A percentile compares a stretch with the other conserved stretches of the same genome.
phyloP scores from a whole-genome alignment of 108 stramenopile genomes.

The Nitzschia sp. region DNA sequence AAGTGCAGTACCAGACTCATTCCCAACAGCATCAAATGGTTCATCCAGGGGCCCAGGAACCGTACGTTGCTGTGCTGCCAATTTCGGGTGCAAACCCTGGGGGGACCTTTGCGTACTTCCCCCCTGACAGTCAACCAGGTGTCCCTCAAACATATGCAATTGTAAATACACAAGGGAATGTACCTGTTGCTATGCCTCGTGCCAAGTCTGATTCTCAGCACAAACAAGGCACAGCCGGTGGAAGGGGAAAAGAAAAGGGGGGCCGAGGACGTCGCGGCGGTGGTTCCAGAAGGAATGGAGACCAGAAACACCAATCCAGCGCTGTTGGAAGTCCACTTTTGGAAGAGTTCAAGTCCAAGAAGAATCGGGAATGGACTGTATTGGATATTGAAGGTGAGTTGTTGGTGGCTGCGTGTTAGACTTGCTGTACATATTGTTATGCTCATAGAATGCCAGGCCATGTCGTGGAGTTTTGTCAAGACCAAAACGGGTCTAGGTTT shows the following conservation, averaged over 20 bases:
- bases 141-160: constrained; percentile 20
- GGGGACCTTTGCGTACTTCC: constrained; percentile 58
- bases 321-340: constrained; percentile 58
- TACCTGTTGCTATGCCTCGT: constrained; percentile 12
- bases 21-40: constrained; percentile 45
- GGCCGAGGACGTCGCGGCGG: constrained; percentile 25
- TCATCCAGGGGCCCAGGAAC: constrained; percentile 32
- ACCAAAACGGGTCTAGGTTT: constrained; percentile 98
- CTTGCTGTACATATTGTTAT: background rate
- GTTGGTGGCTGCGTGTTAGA: background rate
- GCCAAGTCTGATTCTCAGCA: background rate
- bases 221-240: constrained; percentile 4
- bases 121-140: constrained; percentile 35
- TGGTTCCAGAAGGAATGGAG: constrained; percentile 30
- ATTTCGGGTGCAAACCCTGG: constrained; percentile 12
- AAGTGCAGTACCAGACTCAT: constrained; percentile 48
- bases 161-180: constrained; percentile 16
- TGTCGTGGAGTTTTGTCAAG: constrained; percentile 91
- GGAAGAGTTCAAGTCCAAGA: constrained; percentile 71
- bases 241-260: constrained; percentile 21
- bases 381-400: constrained; percentile 45
- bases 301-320: constrained; percentile 34
- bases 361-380: constrained; percentile 80
- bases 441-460: constrained; percentile 36
- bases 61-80: constrained; percentile 66